These are phyloP conservation scores for Xylaria flabelliformis DNA, from an alignment of 495 filamentous ascomycete species.

Conservation along the genomic window DNA sequence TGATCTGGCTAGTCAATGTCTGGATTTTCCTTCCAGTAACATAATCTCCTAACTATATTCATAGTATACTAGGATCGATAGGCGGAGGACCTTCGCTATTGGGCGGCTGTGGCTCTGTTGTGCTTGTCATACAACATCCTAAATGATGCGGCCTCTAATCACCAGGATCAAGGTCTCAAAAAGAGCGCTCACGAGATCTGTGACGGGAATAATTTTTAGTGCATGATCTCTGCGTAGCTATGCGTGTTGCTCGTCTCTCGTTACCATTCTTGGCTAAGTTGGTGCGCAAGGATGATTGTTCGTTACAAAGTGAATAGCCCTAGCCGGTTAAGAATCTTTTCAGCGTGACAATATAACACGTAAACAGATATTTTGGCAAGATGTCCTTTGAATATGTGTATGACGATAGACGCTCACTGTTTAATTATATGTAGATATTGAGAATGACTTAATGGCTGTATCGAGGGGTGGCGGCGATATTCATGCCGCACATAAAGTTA, in stretches of 20 bases:
- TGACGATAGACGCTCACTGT: background rate
- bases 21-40: background rate
- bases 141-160: slow-evolving; percentile 40
- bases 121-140: slow-evolving; percentile 39
- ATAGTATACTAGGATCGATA: background rate
- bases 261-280: slow-evolving; percentile 41
- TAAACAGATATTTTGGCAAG: background rate
- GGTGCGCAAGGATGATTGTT: slow-evolving; percentile 12
- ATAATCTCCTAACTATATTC: background rate
- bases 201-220: slow-evolving; percentile 39
- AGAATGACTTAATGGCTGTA: background rate
- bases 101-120: slow-evolving; percentile 26
- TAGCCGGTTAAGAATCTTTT: no score
- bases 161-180: slow-evolving; percentile 39
- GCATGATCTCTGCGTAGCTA: slow-evolving; percentile 46
- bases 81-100: background rate
- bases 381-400: background rate
- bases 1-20: background rate
- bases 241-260: slow-evolving; percentile 43
- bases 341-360: background rate
- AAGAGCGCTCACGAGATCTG: slow-evolving; percentile 44
- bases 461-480: background rate
- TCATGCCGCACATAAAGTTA: background rate
- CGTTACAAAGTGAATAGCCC: background rate
- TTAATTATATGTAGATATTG: background rate